A percentile compares a stretch with the other conserved stretches of the same genome.
These are phyloP conservation scores for Aspergillus amoenus DNA, from an alignment of 2,329 filamentous ascomycete genomes.

Conservation along the genomic window DNA sequence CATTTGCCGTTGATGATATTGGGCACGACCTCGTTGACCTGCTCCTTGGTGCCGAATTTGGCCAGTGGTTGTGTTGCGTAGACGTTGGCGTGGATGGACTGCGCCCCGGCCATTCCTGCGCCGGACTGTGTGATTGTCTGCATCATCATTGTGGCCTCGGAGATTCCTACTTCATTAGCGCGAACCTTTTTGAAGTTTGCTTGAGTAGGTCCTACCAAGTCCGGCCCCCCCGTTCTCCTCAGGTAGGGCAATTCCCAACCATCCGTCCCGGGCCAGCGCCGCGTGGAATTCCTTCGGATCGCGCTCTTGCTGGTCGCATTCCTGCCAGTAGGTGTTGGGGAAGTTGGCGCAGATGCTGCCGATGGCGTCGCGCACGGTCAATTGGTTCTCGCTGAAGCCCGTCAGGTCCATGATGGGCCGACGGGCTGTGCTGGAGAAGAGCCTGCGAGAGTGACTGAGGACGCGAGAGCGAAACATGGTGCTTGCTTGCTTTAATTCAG, in stretches of 20 bases:
- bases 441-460: not conserved
- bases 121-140: conserved; percentile 74
- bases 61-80: conserved; percentile 68
- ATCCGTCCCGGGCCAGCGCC: conserved; percentile 71
- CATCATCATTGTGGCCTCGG: conserved; percentile 84
- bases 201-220: conserved; percentile 45
- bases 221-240: conserved; percentile 73
- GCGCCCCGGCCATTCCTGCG: conserved; percentile 71
- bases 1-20: conserved; percentile 70
- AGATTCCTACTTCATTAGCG: conserved; percentile 50
- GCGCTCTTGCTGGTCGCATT: conserved; percentile 66
- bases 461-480: not conserved
- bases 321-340: conserved; percentile 72
- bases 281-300: conserved; percentile 76
- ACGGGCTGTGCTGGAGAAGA: conserved; percentile 34
- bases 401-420: conserved; percentile 66
- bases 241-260: conserved; percentile 78
- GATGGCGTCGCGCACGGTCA: conserved; percentile 71
- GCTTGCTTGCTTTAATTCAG: too few species aligned
- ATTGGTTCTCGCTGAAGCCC: conserved; percentile 70
- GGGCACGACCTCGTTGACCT: conserved; percentile 64
- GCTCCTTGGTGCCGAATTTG: conserved; percentile 66
- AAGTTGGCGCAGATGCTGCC: conserved; percentile 68
- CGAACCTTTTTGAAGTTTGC: too few species aligned
- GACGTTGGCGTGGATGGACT: conserved; percentile 58